phyloP scores from a whole-genome alignment of 2,329 filamentous ascomycete genomes.

The Xylaria sp. region DNA sequence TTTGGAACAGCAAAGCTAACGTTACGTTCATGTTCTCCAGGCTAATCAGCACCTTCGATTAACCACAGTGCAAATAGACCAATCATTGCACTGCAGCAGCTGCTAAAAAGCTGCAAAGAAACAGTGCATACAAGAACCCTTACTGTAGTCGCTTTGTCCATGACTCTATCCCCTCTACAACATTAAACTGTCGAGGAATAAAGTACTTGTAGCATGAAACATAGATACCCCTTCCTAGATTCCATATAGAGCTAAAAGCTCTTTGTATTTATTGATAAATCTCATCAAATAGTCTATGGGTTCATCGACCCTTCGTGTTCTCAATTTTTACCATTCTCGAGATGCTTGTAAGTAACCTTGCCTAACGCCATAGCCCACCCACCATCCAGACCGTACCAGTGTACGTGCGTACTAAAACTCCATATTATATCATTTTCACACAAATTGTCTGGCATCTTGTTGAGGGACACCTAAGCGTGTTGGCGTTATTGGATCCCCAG shows the following conservation, averaged over 20 bases:
- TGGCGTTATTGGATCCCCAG: constrained; percentile 27
- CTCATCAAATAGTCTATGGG: background rate
- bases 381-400: background rate
- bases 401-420: background rate
- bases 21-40: background rate
- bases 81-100: background rate
- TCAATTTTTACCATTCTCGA: background rate
- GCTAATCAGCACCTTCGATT: background rate
- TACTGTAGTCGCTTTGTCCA: no score
- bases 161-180: no score
- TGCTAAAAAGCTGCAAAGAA: no score
- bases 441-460: constrained; percentile 26
- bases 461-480: constrained; percentile 29
- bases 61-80: background rate
- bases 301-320: background rate
- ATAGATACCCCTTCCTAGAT: background rate
- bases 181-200: background rate
- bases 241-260: background rate
- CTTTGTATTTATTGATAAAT: background rate
- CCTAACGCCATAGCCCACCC: constrained; percentile 12
- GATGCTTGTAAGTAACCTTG: constrained; percentile 5
- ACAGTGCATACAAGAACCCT: no score
- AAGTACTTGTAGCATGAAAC: background rate
- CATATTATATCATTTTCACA: constrained; percentile 11
- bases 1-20: background rate